A percentile compares a stretch with the other conserved stretches of the same genome.
Evolutionary conservation across 169 alveolate species (phyloP).

Genomic region (Eimeria acervulina): DNA sequence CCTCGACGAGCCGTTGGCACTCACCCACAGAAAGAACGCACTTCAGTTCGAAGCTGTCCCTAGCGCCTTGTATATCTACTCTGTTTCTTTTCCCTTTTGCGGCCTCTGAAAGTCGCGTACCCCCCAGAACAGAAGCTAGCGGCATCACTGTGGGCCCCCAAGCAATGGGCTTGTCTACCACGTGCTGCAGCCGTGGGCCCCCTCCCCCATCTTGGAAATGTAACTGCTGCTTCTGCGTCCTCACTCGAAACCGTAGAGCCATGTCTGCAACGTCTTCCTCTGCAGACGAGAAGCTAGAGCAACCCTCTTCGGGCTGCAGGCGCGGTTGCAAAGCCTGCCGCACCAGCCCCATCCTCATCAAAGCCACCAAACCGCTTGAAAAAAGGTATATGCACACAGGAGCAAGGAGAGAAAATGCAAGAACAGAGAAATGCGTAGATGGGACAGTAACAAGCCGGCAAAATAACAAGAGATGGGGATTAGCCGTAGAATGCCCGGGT

Average conservation of each 20-base stretch:
- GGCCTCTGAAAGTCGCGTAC: not conserved
- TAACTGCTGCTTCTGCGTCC: not conserved
- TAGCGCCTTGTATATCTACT: constrained; percentile 7
- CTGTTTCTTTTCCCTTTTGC: not conserved
- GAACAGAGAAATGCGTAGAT: not conserved
- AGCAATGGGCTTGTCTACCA: constrained; percentile 51
- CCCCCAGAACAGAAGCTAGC: not conserved
- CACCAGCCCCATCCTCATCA: not conserved
- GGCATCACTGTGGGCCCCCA: constrained; percentile 68
- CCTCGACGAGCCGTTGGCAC: constrained; percentile 65
- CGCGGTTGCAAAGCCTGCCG: not conserved
- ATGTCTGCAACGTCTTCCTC: constrained; percentile 62
- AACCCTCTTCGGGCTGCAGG: not conserved
- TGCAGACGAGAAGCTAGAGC: not conserved
- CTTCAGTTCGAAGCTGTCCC: constrained; percentile 66
- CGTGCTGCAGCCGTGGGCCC: constrained; percentile 17
- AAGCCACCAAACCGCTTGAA: not conserved
- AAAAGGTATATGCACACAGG: not conserved
- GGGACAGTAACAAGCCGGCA: not conserved
- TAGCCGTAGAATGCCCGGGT: no score
- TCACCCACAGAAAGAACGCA: constrained; percentile 58
- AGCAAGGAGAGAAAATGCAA: not conserved
- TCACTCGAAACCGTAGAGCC: constrained; percentile 56
- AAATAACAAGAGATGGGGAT: not conserved
- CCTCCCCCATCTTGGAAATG: not conserved